Conservation (phyloP, 2,329 filamentous ascomycete species). For the Xylaria sp. region DNA sequence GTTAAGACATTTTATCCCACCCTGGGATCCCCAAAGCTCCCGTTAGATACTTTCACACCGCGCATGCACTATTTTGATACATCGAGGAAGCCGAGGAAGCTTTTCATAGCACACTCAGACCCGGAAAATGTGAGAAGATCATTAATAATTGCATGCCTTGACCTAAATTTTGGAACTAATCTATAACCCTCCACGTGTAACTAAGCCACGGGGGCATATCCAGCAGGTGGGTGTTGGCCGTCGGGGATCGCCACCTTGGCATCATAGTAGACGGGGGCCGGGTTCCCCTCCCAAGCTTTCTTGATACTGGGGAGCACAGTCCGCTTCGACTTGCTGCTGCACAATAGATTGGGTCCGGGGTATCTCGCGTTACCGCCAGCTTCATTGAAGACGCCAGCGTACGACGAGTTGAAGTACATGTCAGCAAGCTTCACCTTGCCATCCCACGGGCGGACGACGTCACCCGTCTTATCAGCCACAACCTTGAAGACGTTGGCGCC, state of each 20-base stretch:
- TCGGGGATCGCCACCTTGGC: slow-evolving; percentile 55
- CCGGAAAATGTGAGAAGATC: not conserved
- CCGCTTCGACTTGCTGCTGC: slow-evolving; percentile 43
- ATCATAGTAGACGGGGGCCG: slow-evolving; percentile 57
- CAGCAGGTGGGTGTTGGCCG: slow-evolving; percentile 56
- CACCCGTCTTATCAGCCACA: slow-evolving; percentile 71
- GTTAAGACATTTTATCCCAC: not conserved
- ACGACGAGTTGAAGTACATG: slow-evolving; percentile 65
- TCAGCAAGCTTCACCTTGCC: slow-evolving; percentile 51
- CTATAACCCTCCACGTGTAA: slow-evolving; percentile 1
- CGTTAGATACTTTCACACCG: no score
- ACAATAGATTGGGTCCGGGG: slow-evolving; percentile 55
- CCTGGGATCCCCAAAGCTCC: no score
- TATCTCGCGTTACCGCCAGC: slow-evolving; percentile 51
- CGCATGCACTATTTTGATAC: not conserved
- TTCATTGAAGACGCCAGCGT: slow-evolving; percentile 61
- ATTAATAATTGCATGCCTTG: not conserved
- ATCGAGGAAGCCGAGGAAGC: not conserved
- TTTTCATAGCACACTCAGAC: not conserved
- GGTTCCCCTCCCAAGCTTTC: slow-evolving; percentile 53
- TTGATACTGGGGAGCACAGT: slow-evolving; percentile 55
- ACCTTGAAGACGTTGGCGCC: slow-evolving; percentile 75
- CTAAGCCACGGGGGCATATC: slow-evolving; percentile 46
- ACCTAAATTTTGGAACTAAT: not conserved
- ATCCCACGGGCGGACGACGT: slow-evolving; percentile 57